Evolutionary conservation across 2,329 filamentous ascomycete species (phyloP).

Genomic region (Dothideomycetes sp.): DNA sequence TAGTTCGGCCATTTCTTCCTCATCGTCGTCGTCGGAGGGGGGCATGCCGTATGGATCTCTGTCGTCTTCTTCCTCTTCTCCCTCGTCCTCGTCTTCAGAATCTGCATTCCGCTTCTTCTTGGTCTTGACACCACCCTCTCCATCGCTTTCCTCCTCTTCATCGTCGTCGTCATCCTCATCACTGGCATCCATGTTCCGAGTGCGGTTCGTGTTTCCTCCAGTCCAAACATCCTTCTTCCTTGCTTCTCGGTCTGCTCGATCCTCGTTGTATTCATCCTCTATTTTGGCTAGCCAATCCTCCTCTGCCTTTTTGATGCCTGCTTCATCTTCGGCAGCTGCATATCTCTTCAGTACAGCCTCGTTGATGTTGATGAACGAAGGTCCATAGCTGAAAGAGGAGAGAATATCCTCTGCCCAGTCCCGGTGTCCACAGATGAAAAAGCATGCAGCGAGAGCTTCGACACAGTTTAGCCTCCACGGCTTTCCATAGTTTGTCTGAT

Average conservation of each 20-base stretch:
- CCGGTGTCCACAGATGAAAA: slow-evolving; percentile 79
- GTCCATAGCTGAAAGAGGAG: slow-evolving; percentile 76
- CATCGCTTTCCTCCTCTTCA: slow-evolving; percentile 28
- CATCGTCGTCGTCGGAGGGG: slow-evolving; percentile 63
- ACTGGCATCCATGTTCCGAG: slow-evolving; percentile 38
- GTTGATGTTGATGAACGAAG: slow-evolving; percentile 87
- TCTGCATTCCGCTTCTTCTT: slow-evolving; percentile 29
- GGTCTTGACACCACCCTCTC: slow-evolving; percentile 29
- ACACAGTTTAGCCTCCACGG: slow-evolving; percentile 94
- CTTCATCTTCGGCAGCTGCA: slow-evolving; percentile 70
- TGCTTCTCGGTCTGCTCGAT: slow-evolving; percentile 52
- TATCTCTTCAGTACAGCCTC: slow-evolving; percentile 70
- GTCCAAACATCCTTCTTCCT: slow-evolving; percentile 69
- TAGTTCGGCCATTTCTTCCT: slow-evolving; percentile 88
- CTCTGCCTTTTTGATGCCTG: slow-evolving; percentile 72
- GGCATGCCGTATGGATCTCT: slow-evolving; percentile 66
- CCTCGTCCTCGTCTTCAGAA: slow-evolving; percentile 31
- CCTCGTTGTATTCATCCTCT: slow-evolving; percentile 80
- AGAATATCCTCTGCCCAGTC: slow-evolving; percentile 86
- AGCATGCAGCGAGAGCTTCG: slow-evolving; percentile 85
- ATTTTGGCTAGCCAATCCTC: slow-evolving; percentile 81
- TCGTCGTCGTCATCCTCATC: slow-evolving; percentile 33
- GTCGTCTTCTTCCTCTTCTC: slow-evolving; percentile 32
- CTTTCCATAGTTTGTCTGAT: slow-evolving; percentile 93
- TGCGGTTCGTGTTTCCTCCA: slow-evolving; percentile 76